A percentile compares a stretch with the other conserved stretches of the same genome.
phyloP scores from a whole-genome alignment of 2,329 filamentous ascomycete genomes.

The Amauroascus verrucosus region DNA sequence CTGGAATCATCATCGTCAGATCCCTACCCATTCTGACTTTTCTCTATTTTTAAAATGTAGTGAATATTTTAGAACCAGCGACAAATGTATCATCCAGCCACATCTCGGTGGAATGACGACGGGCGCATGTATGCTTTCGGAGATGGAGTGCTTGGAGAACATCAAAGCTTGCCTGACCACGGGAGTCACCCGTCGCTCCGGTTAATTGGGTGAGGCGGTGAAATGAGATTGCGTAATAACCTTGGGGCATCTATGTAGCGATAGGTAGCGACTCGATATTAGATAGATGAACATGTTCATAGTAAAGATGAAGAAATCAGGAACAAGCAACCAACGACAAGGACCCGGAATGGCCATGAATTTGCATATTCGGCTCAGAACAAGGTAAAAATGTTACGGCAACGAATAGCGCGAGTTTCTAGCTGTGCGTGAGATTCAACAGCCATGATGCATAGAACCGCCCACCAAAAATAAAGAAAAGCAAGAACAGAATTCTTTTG shows the following conservation, averaged over 20 bases:
- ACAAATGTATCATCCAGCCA: slow-evolving; percentile 38
- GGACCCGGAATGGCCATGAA: background rate
- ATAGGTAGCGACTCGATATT: background rate
- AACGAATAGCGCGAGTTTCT: too few relatives aligned
- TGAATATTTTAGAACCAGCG: slow-evolving; percentile 33
- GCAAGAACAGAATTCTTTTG: background rate
- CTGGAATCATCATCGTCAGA: too few relatives aligned
- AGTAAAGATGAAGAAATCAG: too few relatives aligned
- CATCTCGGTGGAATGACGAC: slow-evolving; percentile 40
- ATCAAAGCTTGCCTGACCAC: slow-evolving; percentile 33
- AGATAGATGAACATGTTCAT: too few relatives aligned
- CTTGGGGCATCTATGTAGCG: background rate
- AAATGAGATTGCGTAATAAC: too few relatives aligned
- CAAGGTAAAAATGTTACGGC: background rate
- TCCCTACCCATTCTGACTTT: background rate
- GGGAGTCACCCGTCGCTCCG: slow-evolving; percentile 32
- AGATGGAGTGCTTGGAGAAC: slow-evolving; percentile 41
- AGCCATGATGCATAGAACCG: background rate
- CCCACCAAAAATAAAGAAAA: background rate
- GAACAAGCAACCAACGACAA: too few relatives aligned
- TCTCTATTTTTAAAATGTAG: background rate
- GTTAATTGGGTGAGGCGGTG: slow-evolving; percentile 21
- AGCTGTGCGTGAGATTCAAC: background rate
- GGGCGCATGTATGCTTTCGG: slow-evolving; percentile 35
- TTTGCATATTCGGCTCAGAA: too few relatives aligned